phyloP scores from a whole-genome alignment of 1,284 basidiomycete genomes.

The Moesziomyces aphidis region DNA sequence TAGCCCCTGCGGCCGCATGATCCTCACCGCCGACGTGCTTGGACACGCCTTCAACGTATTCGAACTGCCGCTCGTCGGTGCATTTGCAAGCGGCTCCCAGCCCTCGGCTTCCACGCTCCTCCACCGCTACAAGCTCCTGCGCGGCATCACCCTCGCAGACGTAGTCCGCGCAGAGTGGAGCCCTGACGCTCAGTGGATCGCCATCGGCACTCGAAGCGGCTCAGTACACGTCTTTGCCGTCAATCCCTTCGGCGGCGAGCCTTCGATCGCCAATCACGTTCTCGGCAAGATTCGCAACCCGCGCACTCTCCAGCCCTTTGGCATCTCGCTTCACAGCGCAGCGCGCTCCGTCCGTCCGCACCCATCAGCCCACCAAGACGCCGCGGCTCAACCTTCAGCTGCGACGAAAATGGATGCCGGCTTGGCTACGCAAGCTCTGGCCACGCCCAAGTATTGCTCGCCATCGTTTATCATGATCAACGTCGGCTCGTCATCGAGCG shows the following conservation, averaged over 20 bases:
- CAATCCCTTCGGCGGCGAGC: slow-evolving; percentile 41
- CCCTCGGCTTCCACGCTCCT: slow-evolving; percentile 7
- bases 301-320: slow-evolving; percentile 17
- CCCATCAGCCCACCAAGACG: slow-evolving; percentile 7
- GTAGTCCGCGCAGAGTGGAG: slow-evolving; percentile 39
- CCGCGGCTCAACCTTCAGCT: not conserved
- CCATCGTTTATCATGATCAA: slow-evolving; percentile 24
- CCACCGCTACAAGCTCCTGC: slow-evolving; percentile 46
- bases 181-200: slow-evolving; percentile 39
- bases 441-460: not conserved
- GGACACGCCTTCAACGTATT: slow-evolving; percentile 46
- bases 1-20: slow-evolving; percentile 37
- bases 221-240: slow-evolving; percentile 44
- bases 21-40: slow-evolving; percentile 33
- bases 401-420: slow-evolving; percentile 1
- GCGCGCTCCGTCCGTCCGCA: slow-evolving; percentile 24
- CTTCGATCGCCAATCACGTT: slow-evolving; percentile 35
- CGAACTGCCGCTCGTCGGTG: slow-evolving; percentile 28
- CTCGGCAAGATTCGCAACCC: slow-evolving; percentile 32
- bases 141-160: slow-evolving; percentile 45
- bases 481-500: not conserved
- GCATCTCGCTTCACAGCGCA: slow-evolving; percentile 32
- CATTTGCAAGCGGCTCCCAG: slow-evolving; percentile 12
- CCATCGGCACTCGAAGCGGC: slow-evolving; percentile 42
- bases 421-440: not conserved